Evolutionary conservation across 108 stramenopile species (phyloP).

Genomic region (Fistulifera pelliculosa): DNA sequence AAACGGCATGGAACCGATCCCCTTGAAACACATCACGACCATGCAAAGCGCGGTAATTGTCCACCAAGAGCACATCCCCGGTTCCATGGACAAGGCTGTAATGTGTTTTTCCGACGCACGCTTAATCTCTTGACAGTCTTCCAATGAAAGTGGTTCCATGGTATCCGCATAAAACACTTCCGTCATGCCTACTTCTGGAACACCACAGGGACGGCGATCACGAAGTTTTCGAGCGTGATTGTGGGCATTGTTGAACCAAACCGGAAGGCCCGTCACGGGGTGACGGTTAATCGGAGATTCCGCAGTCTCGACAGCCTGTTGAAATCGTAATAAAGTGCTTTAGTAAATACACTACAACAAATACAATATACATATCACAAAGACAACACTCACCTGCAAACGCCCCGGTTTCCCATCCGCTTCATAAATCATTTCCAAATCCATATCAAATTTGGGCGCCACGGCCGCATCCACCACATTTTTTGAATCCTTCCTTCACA

Average conservation of each 20-base stretch:
- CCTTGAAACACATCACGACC: constrained; percentile 86
- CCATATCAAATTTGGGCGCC: constrained; percentile 91
- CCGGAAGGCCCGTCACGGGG: constrained; percentile 79
- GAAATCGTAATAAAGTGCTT: constrained; percentile 1
- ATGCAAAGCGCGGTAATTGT: constrained; percentile 89
- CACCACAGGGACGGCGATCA: constrained; percentile 80
- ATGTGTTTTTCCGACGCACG: constrained; percentile 85
- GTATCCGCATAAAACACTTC: constrained; percentile 89
- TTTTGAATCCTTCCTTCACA: constrained; percentile 67
- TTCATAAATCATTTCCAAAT: constrained; percentile 87
- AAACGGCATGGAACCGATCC: constrained; percentile 86
- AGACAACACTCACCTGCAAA: constrained; percentile 34
- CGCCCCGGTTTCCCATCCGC: constrained; percentile 81
- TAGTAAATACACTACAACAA: constrained; percentile 1
- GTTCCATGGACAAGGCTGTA: constrained; percentile 82
- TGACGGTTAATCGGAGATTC: constrained; percentile 85
- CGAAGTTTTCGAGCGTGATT: constrained; percentile 83
- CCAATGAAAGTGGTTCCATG: constrained; percentile 70
- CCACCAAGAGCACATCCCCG: constrained; percentile 85
- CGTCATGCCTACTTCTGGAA: constrained; percentile 91
- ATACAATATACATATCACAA: not conserved
- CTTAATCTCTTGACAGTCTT: constrained; percentile 81
- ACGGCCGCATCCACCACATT: constrained; percentile 64
- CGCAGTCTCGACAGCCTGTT: constrained; percentile 67
- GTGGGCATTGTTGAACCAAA: constrained; percentile 90